Percentiles rank a stretch among this genome's conserved stretches.
These are phyloP conservation scores for Suillus subaureus DNA, from an alignment of 768 basidiomycete genomes.

Conservation along the genomic window DNA sequence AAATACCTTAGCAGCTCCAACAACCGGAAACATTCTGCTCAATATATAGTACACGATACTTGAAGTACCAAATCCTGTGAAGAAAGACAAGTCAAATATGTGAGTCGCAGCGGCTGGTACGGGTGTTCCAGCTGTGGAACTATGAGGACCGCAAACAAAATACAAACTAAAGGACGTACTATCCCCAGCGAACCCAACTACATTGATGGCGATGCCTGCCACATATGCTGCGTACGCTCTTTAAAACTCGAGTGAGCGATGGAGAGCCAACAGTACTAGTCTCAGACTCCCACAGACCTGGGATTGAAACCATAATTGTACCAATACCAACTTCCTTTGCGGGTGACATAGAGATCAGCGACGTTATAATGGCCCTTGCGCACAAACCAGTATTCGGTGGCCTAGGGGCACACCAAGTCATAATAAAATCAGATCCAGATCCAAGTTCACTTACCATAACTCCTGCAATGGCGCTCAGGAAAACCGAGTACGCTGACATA, in stretches of 20 bases:
- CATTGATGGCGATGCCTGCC: constrained; percentile 73
- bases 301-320: constrained; percentile 73
- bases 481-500: constrained; percentile 76
- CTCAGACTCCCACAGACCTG: constrained; percentile 39
- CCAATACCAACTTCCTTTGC: constrained; percentile 64
- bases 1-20: constrained; percentile 46
- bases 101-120: constrained; percentile 70
- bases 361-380: constrained; percentile 65
- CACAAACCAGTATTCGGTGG: constrained; percentile 74
- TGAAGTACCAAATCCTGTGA: constrained; percentile 73
- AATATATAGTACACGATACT: constrained; percentile 57
- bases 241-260: constrained; percentile 1
- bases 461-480: constrained; percentile 76
- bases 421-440: no score
- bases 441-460: constrained; percentile 51
- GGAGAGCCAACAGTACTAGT: neutral
- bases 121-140: constrained; percentile 44
- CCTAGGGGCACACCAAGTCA: constrained; percentile 36
- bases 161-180: constrained; percentile 37
- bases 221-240: constrained; percentile 66
- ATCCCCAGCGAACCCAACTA: constrained; percentile 75
- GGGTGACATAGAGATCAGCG: constrained; percentile 61
- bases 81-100: constrained; percentile 74
- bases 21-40: constrained; percentile 57
- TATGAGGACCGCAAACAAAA: neutral